Evolutionary conservation across 2,329 filamentous ascomycete genomes (phyloP).

Genomic region (Colletotrichum caudatum): DNA sequence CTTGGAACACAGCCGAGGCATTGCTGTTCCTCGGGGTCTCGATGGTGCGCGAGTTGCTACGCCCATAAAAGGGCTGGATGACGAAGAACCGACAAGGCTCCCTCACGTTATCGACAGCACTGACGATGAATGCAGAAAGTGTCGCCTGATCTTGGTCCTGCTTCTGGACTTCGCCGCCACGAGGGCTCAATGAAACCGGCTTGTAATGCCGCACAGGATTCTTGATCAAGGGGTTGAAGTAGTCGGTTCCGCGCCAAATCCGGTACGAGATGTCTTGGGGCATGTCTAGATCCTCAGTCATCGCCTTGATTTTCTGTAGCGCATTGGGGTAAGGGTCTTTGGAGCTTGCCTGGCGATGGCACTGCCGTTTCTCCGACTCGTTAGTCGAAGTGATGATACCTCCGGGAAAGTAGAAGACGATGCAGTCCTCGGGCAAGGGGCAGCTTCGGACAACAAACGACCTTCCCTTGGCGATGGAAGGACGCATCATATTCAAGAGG

Average conservation of each 20-base stretch:
- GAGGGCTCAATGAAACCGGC: slow-evolving; percentile 25
- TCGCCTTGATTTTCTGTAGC: slow-evolving; percentile 7
- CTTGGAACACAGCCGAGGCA: slow-evolving; percentile 11
- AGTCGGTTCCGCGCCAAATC: slow-evolving; percentile 39
- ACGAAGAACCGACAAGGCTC: slow-evolving; percentile 37
- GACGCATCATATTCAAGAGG: slow-evolving; percentile 25
- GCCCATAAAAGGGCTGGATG: slow-evolving; percentile 33
- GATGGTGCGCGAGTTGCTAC: not conserved
- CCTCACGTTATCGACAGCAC: not conserved
- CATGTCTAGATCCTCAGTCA: not conserved
- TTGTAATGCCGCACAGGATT: not conserved
- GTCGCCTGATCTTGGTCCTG: slow-evolving; percentile 9
- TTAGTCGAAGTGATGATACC: not conserved
- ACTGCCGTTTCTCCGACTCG: slow-evolving; percentile 5
- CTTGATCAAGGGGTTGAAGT: slow-evolving; percentile 23
- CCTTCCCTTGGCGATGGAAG: not conserved
- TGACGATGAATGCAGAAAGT: slow-evolving; percentile 32
- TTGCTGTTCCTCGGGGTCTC: not conserved
- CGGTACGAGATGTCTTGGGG: slow-evolving; percentile 18
- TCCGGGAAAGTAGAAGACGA: slow-evolving; percentile 36
- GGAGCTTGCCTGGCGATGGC: slow-evolving; percentile 1
- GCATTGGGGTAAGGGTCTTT: slow-evolving; percentile 28
- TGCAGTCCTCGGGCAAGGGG: slow-evolving; percentile 4
- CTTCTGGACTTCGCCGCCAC: not conserved
- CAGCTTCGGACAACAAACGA: slow-evolving; percentile 1